These are phyloP conservation scores for Stevia rebaudiana DNA, from an alignment of 140 eudicot species.

Conservation along the genomic window DNA sequence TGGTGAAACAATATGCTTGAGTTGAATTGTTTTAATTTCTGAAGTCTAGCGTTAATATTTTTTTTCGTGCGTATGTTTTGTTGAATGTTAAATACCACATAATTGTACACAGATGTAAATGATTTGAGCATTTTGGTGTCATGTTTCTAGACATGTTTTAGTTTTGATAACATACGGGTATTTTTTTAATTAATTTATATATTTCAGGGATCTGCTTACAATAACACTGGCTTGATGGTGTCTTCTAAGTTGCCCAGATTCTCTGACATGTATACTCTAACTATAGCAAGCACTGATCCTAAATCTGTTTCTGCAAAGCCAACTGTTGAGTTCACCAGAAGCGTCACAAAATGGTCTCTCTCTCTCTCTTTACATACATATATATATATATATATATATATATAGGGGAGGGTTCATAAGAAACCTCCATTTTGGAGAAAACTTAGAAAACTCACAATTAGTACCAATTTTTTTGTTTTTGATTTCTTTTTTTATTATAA, in stretches of 20 bases:
- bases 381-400: too few relatives aligned
- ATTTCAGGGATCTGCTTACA: slow-evolving; percentile 66
- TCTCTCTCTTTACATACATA: slow-evolving; percentile 6
- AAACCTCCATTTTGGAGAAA: too few relatives aligned
- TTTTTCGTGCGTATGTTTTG: not conserved
- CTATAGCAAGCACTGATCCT: slow-evolving; percentile 76
- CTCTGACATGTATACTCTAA: slow-evolving; percentile 80
- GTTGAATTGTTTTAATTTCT: not conserved
- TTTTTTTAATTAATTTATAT: not conserved
- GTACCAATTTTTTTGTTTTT: too few relatives aligned
- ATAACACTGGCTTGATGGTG: slow-evolving; percentile 68
- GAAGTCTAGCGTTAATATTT: not conserved
- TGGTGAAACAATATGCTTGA: not conserved
- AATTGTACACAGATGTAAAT: too few relatives aligned
- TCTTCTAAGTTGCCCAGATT: slow-evolving; percentile 93
- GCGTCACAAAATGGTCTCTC: slow-evolving; percentile 76
- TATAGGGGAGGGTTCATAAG: too few relatives aligned
- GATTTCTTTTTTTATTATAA: too few relatives aligned
- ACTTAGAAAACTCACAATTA: too few relatives aligned
- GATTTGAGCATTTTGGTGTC: too few relatives aligned
- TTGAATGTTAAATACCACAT: too few relatives aligned
- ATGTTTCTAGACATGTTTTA: too few relatives aligned
- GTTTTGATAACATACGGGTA: too few relatives aligned
- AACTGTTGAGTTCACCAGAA: slow-evolving; percentile 72
- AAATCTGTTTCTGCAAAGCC: slow-evolving; percentile 83